phyloP scores from a whole-genome alignment of 305 asterid species.

The Fraxinus albicans region DNA sequence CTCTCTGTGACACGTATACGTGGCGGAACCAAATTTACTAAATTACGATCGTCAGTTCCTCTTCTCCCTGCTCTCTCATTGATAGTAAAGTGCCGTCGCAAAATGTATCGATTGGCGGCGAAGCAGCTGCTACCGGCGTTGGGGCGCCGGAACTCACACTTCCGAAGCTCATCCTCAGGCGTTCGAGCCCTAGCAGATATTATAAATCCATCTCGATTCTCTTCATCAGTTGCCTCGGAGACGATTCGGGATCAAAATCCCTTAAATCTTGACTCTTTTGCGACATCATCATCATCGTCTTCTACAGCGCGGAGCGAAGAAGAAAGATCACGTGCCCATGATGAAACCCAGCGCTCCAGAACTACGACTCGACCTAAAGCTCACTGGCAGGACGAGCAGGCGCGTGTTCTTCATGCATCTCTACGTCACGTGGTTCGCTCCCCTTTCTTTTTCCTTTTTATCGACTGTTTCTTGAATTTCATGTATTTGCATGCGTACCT shows the following conservation, averaged over 20 bases:
- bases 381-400: constrained; percentile 69
- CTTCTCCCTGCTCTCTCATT: neutral
- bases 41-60: neutral
- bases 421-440: constrained; percentile 63
- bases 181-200: constrained; percentile 26
- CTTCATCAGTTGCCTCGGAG: constrained; percentile 37
- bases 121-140: constrained; percentile 53
- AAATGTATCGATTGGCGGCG: constrained; percentile 64
- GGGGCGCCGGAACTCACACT: constrained; percentile 27
- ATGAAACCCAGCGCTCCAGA: constrained; percentile 35
- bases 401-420: constrained; percentile 71
- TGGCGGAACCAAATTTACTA: neutral
- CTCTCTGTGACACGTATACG: neutral
- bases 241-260: constrained; percentile 37
- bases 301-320: constrained; percentile 21
- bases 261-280: constrained; percentile 26
- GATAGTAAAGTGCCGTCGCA: neutral
- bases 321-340: constrained; percentile 20
- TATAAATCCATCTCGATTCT: constrained; percentile 31
- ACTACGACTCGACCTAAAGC: constrained; percentile 42
- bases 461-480: neutral
- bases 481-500: neutral
- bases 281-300: constrained; percentile 36
- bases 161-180: constrained; percentile 14
- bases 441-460: neutral